Evolutionary conservation across 331 rosid species (phyloP).

Genomic region (Spiraea crenata): DNA sequence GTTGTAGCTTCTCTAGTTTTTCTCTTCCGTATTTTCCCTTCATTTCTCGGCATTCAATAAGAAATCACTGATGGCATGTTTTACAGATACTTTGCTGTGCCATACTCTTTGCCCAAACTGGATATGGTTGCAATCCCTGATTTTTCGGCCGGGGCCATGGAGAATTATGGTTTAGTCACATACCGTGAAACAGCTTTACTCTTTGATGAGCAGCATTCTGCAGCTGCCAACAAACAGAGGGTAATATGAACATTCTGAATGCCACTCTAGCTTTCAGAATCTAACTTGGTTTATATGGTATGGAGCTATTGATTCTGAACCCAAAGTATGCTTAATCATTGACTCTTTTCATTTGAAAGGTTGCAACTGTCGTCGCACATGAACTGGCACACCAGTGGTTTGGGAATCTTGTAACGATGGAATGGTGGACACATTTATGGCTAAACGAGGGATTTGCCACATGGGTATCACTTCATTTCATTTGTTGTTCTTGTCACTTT

Average conservation of each 20-base stretch:
- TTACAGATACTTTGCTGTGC: constrained; percentile 78
- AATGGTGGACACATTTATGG: constrained; percentile 65
- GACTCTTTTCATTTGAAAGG: constrained; percentile 40
- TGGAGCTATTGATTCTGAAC: constrained; percentile 14
- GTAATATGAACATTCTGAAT: constrained; percentile 26
- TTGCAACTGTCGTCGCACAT: constrained; percentile 53
- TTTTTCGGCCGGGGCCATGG: constrained; percentile 84
- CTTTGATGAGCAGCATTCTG: constrained; percentile 50
- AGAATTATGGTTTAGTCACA: constrained; percentile 58
- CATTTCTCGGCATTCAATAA: constrained; percentile 12
- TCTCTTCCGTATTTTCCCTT: constrained; percentile 13
- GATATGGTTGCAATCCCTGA: constrained; percentile 98
- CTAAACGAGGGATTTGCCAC: constrained; percentile 58
- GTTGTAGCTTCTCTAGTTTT: neutral
- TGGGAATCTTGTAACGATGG: constrained; percentile 61
- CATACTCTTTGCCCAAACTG: constrained; percentile 85
- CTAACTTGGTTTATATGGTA: constrained; percentile 16
- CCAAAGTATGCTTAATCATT: neutral
- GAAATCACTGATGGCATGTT: constrained; percentile 17
- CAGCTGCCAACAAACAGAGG: constrained; percentile 60
- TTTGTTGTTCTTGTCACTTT: neutral
- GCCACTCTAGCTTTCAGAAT: constrained; percentile 1
- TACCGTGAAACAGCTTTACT: constrained; percentile 56
- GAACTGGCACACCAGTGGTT: constrained; percentile 48
- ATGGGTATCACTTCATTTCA: constrained; percentile 33